Percentiles rank a stretch among this genome's conserved stretches.
Conservation (phyloP, 2,329 filamentous ascomycete species). For the Sordariomycetes sp. region DNA sequence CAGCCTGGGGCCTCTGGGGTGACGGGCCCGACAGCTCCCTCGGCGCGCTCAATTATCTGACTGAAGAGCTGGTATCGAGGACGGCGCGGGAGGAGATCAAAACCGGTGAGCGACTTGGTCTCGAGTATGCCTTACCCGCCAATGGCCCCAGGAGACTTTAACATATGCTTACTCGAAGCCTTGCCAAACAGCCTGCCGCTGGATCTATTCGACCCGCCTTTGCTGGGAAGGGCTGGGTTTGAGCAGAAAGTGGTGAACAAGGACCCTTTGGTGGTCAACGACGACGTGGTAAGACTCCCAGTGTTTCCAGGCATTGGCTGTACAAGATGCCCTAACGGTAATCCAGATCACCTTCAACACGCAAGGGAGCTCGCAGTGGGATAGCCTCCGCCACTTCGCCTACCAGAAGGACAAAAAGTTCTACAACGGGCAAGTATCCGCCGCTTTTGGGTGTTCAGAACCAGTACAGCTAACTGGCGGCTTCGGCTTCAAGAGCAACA, state of each 20-base stretch:
- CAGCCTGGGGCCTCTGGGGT: conserved; percentile 9
- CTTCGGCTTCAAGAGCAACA: background rate
- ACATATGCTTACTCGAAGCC: background rate
- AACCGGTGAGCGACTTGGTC: conserved; percentile 8
- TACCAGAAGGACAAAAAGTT: conserved; percentile 10
- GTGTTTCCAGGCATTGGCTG: background rate
- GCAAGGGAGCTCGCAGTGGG: conserved; percentile 13
- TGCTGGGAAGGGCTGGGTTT: conserved; percentile 8
- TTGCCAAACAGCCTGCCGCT: conserved; percentile 6
- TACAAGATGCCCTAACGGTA: background rate
- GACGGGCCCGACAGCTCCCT: conserved; percentile 4
- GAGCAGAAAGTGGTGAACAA: conserved; percentile 10
- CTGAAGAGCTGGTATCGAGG: conserved; percentile 8
- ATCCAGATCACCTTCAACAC: conserved; percentile 10
- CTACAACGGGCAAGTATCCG: conserved; percentile 15
- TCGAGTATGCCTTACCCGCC: conserved; percentile 7
- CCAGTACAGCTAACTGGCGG: background rate
- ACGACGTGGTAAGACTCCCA: conserved; percentile 8
- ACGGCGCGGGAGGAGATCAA: conserved; percentile 7
- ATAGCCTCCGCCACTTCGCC: conserved; percentile 24
- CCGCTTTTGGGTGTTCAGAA: background rate
- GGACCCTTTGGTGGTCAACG: conserved; percentile 9
- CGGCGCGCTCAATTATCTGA: conserved; percentile 9
- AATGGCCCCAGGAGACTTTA: background rate
- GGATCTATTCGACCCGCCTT: conserved; percentile 8